phyloP scores from a whole-genome alignment of 179 eudicot species.

The Monotropa hypopitys region DNA sequence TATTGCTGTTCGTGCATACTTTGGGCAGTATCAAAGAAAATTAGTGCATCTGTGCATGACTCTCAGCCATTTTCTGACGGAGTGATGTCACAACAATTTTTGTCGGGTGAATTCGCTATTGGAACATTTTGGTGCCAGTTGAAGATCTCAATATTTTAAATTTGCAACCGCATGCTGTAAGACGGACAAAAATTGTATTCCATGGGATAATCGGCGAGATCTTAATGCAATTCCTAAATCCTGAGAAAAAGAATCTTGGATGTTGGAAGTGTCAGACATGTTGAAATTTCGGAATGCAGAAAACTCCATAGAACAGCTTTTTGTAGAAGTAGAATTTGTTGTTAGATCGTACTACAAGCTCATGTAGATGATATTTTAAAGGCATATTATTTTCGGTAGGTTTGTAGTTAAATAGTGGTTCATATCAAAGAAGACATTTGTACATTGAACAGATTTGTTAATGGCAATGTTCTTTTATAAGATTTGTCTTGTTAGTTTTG shows the following conservation, averaged over 20 bases:
- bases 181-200: not conserved
- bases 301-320: not conserved
- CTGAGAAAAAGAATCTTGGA: not conserved
- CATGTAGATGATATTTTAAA: not conserved
- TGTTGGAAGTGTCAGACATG: not conserved
- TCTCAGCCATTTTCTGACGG: constrained; percentile 44
- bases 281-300: not conserved
- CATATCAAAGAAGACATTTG: not conserved
- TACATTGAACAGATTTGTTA: not conserved
- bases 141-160: not conserved
- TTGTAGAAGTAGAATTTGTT: constrained; percentile 7
- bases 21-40: constrained; percentile 76
- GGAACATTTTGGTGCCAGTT: not conserved
- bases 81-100: not conserved
- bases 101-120: not conserved
- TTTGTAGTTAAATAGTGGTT: not conserved
- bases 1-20: constrained; percentile 69
- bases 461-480: not conserved
- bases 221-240: too few species aligned
- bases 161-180: not conserved
- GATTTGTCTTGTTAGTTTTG: too few species aligned
- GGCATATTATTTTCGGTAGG: constrained; percentile 5
- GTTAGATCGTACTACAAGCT: not conserved
- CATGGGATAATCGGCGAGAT: not conserved
- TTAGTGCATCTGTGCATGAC: constrained; percentile 87